phyloP scores from a whole-genome alignment of 2,329 filamentous ascomycete species.

The Alternaria triticina region DNA sequence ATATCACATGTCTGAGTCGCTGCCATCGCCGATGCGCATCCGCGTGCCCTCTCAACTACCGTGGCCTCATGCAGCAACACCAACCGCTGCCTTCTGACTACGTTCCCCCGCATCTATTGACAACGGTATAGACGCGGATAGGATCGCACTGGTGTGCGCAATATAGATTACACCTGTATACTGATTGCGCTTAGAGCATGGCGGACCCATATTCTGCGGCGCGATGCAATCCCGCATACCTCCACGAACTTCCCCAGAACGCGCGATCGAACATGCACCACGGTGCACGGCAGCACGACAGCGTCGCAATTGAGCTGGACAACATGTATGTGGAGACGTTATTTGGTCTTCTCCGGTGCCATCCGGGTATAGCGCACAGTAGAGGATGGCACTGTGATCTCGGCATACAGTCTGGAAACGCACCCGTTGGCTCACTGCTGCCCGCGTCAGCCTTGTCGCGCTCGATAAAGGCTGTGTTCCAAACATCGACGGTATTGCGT shows the following conservation, averaged over 20 bases:
- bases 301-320: not conserved
- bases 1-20: not conserved
- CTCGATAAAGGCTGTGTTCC: not conserved
- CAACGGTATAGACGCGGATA: not conserved
- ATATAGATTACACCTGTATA: not conserved
- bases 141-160: not conserved
- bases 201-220: not conserved
- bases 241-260: not conserved
- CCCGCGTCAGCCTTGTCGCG: not conserved
- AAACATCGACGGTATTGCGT: not conserved
- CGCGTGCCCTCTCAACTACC: not conserved
- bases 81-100: not conserved
- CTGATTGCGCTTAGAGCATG: not conserved
- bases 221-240: not conserved
- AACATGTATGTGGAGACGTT: not conserved
- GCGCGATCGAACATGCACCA: not conserved
- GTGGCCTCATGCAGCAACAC: not conserved
- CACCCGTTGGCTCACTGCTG: not conserved
- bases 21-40: not conserved
- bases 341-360: not conserved
- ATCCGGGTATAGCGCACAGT: not conserved
- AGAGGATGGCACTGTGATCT: not conserved
- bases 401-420: not conserved
- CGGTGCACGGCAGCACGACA: not conserved
- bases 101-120: not conserved